A percentile compares a stretch with the other conserved stretches of the same genome.
phyloP scores from a whole-genome alignment of 176 grass and related monocot species.

The Musa acuminata region DNA sequence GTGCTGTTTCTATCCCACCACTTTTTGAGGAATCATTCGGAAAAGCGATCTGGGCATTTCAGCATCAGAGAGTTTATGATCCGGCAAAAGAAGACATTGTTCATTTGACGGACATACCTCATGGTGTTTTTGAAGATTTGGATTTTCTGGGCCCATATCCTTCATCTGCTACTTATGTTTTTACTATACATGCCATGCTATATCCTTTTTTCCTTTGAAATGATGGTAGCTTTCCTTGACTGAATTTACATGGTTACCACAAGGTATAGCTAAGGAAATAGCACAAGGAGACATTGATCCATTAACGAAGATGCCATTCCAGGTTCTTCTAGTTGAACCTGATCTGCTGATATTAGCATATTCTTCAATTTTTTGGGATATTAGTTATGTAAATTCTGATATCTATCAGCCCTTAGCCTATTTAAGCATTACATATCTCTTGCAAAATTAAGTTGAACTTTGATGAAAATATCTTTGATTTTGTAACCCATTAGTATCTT shows the following conservation, averaged over 20 bases:
- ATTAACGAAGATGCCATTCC: slow-evolving; percentile 63
- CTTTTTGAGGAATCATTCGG: slow-evolving; percentile 82
- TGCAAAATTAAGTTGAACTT: no score
- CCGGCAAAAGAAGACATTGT: slow-evolving; percentile 67
- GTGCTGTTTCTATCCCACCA: slow-evolving; percentile 56
- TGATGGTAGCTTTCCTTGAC: slow-evolving; percentile 54
- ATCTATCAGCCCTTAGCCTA: not conserved
- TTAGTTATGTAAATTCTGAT: not conserved
- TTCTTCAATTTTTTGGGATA: not conserved
- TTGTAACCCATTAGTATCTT: no score
- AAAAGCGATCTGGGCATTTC: slow-evolving; percentile 84
- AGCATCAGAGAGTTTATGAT: slow-evolving; percentile 94
- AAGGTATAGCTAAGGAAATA: slow-evolving; percentile 75
- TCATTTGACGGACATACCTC: slow-evolving; percentile 53
- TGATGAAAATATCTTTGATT: no score
- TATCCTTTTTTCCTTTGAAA: slow-evolving; percentile 2
- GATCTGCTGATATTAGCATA: not conserved
- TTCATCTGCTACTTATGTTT: slow-evolving; percentile 20
- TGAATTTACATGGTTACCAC: slow-evolving; percentile 62
- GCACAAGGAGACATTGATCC: slow-evolving; percentile 80
- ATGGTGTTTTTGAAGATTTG: slow-evolving; percentile 50
- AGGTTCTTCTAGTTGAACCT: slow-evolving; percentile 30
- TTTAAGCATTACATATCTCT: no score
- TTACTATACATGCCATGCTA: not conserved
- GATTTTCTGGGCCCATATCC: slow-evolving; percentile 99